phyloP scores from a whole-genome alignment of 225 moss, liverwort and hornwort genomes.

The Rhytidiadelphus loreus region DNA sequence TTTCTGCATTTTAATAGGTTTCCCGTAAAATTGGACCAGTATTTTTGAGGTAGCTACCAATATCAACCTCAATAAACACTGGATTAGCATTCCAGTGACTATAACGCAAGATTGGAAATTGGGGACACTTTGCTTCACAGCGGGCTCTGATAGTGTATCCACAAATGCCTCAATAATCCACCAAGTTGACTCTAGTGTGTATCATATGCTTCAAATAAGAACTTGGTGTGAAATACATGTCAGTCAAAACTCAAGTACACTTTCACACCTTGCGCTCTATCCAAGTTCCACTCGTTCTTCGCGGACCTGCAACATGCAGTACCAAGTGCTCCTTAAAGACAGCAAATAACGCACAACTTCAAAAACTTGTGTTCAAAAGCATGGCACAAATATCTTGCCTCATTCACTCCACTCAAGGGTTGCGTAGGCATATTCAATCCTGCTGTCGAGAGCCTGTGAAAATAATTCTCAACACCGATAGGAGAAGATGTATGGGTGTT shows the following conservation, averaged over 20 bases:
- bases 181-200: neutral
- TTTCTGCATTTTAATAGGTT: neutral
- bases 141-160: neutral
- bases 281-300: slow-evolving; percentile 27
- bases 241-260: neutral
- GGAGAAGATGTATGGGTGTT: neutral
- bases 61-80: neutral
- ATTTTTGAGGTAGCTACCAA: neutral
- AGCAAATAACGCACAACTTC: neutral
- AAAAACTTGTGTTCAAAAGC: neutral
- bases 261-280: neutral
- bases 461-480: neutral
- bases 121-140: neutral
- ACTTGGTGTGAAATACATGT: neutral
- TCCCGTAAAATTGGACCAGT: neutral
- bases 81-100: neutral
- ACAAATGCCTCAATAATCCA: neutral
- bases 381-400: neutral
- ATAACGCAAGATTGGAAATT: neutral
- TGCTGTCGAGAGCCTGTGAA: neutral
- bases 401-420: neutral
- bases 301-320: slow-evolving; percentile 17
- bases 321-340: neutral
- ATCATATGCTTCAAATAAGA: neutral
- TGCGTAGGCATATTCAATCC: neutral